Base-by-base conservation (phyloP, 129 eudicot genomes). In the Arctium minus region DNA sequence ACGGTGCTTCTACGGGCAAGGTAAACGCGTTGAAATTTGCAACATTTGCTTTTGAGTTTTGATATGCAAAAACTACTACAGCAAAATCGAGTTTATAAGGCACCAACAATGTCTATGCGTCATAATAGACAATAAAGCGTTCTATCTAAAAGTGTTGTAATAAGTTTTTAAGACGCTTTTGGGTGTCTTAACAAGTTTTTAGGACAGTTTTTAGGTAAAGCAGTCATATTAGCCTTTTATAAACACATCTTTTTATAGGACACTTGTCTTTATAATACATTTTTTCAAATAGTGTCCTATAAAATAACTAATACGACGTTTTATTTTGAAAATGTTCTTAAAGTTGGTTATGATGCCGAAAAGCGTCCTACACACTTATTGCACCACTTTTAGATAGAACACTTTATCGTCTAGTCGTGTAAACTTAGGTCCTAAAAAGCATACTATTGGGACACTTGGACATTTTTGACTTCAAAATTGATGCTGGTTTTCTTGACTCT, bases 1-100 rank as follows among this genome's bases (percentile, higher is more conserved):
- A 95, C 78, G 99, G 99, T 29, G 95, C 97, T 62, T 95, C 99
- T 81, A 91, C 93, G n/a, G 99, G 99, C 69, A 95, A 89, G 97
- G 99, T 95, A 90, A 60, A 60, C 68, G 29, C 68, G 68, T 53
- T 72, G 67, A 60, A 29, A 17, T 78, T 69, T 69, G 70, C 68
- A 68, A 44, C 80, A 35, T 2, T 74, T 65, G 32, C 32, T 64
- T 65, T 74, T 68, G 8, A n/a, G 48, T 82, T 64, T 48, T n/a
- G 12, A 78, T 78, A 37, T 40, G 53, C 10, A 62, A 75, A 60
- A 17, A 60, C 29, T 12, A 42, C 12, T 42, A 9, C 50, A 42
- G 8, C 50, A 42, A 42, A 42, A 8, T 42, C 2, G 50, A 2
- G 50, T 42, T 42, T 8, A 42, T 42, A 42, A 12, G 2, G 8